phyloP scores from a whole-genome alignment of 2,329 filamentous ascomycete genomes.

The Trichoderma afroharzianum region DNA sequence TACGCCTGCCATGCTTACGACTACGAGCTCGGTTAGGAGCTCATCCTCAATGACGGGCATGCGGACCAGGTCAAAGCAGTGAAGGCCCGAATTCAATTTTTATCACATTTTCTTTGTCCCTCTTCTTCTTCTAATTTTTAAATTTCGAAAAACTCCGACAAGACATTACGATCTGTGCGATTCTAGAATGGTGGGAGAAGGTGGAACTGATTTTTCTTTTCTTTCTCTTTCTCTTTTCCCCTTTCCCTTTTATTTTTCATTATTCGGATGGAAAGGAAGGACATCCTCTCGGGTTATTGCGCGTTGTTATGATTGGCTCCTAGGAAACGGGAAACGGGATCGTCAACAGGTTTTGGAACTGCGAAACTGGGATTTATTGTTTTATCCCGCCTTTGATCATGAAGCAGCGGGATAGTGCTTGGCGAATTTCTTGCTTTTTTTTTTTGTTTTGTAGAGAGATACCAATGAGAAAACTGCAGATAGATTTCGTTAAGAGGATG shows the following conservation, averaged over 20 bases:
- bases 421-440: conserved; percentile 1
- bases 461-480: background rate
- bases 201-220: background rate
- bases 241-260: background rate
- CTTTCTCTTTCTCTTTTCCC: background rate
- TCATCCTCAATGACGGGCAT: conserved; percentile 3
- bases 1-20: conserved; percentile 11
- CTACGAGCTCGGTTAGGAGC: conserved; percentile 11
- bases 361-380: background rate
- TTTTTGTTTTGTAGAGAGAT: background rate
- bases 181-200: background rate
- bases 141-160: background rate
- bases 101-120: background rate
- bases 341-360: background rate
- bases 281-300: background rate
- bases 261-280: background rate
- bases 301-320: background rate
- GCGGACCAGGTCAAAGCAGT: conserved; percentile 4
- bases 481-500: background rate
- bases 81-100: background rate
- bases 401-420: background rate
- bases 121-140: background rate
- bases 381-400: background rate
- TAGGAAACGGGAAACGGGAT: background rate
- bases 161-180: background rate